phyloP scores from a whole-genome alignment of 148 eudicot genomes.

The Rhododendron molle region DNA sequence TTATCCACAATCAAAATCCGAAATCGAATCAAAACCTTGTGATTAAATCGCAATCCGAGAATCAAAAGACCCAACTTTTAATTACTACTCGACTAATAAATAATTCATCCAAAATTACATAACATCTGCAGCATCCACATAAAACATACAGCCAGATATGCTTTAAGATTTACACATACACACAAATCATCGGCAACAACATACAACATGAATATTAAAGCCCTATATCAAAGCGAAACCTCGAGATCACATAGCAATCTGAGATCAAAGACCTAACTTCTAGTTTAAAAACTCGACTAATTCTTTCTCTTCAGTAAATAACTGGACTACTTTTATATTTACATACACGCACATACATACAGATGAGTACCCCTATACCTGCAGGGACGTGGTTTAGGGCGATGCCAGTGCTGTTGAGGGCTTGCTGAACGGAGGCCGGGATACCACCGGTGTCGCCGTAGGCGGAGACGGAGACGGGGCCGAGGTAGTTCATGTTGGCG shows the following conservation, averaged over 20 bases:
- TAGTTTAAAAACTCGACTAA: no score
- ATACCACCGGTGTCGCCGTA: constrained; percentile 49
- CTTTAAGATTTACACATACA: neutral
- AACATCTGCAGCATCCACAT: neutral
- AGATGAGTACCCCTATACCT: constrained; percentile 15
- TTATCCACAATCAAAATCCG: no score
- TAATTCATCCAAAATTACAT: neutral
- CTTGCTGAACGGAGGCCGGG: constrained; percentile 34
- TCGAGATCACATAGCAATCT: neutral
- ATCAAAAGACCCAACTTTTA: no score
- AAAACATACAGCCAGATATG: neutral
- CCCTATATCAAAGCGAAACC: neutral
- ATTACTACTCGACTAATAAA: neutral
- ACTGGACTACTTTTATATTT: no score
- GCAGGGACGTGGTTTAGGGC: constrained; percentile 57
- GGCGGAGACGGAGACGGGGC: constrained; percentile 48
- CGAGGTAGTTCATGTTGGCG: constrained; percentile 50
- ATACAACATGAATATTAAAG: neutral
- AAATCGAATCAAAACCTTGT: neutral
- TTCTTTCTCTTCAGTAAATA: no score
- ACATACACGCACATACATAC: neutral
- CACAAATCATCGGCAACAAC: neutral
- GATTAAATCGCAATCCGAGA: no score
- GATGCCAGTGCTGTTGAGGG: constrained; percentile 54
- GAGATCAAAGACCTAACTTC: neutral